A percentile compares a stretch with the other conserved stretches of the same genome.
Conservation (phyloP, 1,284 basidiomycete genomes). For the Rhodotorula sp. region DNA sequence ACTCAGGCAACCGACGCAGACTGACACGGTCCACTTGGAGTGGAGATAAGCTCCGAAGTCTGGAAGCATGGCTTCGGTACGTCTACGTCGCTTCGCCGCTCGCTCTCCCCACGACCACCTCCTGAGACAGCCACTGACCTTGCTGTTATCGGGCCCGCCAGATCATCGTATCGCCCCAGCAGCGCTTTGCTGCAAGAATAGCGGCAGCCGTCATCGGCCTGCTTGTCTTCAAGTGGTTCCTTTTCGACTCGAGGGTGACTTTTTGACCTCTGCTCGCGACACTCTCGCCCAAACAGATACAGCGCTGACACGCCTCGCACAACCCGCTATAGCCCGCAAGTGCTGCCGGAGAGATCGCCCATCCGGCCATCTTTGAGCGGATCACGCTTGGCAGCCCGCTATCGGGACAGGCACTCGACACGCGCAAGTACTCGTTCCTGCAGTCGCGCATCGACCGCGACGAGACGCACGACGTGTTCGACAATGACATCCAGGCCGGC, state of each 20-base stretch:
- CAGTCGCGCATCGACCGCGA: slow-evolving; percentile 62
- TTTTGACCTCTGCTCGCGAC: no score
- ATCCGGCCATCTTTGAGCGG: slow-evolving; percentile 65
- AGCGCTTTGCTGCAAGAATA: slow-evolving; percentile 29
- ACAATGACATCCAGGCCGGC: slow-evolving; percentile 69
- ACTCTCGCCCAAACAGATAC: neutral
- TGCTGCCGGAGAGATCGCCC: slow-evolving; percentile 46
- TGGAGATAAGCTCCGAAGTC: no score
- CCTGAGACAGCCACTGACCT: neutral
- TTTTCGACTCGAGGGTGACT: slow-evolving; percentile 40
- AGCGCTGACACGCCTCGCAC: neutral
- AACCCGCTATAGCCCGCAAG: slow-evolving; percentile 32
- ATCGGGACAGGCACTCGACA: slow-evolving; percentile 73
- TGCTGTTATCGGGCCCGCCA: neutral
- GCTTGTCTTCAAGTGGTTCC: slow-evolving; percentile 38
- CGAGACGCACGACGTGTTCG: slow-evolving; percentile 73
- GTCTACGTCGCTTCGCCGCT: no score
- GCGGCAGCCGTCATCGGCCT: slow-evolving; percentile 16
- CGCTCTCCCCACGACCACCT: no score
- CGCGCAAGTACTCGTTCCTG: slow-evolving; percentile 77
- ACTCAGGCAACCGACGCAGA: no score
- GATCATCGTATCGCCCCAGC: slow-evolving; percentile 33
- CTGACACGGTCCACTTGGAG: no score
- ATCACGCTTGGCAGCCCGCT: slow-evolving; percentile 62
- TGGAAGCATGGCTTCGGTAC: no score